Evolutionary conservation across 495 filamentous ascomycete species (phyloP).

Genomic region (Rostrohypoxylon terebratum): DNA sequence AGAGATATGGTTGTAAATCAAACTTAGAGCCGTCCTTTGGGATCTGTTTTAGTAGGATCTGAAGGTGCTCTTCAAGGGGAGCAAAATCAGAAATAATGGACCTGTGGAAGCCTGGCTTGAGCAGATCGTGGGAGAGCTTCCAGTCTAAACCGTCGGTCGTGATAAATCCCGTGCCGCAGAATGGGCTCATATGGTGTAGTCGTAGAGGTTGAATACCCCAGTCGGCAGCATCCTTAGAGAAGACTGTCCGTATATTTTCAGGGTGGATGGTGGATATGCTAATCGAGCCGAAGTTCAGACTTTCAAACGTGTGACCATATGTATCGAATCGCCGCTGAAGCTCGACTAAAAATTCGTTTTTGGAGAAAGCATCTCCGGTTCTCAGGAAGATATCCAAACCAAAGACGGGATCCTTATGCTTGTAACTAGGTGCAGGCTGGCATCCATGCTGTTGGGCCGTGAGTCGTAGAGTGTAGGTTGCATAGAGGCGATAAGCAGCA

Average conservation of each 20-base stretch:
- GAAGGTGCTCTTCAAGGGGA: constrained; percentile 50
- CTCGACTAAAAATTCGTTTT: constrained; percentile 38
- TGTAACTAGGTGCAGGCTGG: constrained; percentile 42
- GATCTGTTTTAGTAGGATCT: constrained; percentile 55
- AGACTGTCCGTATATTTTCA: constrained; percentile 39
- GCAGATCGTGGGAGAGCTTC: constrained; percentile 54
- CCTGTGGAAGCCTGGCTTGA: constrained; percentile 56
- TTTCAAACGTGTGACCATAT: constrained; percentile 42
- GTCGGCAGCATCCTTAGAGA: constrained; percentile 39
- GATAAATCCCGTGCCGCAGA: constrained; percentile 59
- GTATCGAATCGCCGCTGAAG: constrained; percentile 42
- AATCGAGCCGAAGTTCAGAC: constrained; percentile 36
- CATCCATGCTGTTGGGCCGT: constrained; percentile 46
- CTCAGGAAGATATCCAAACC: constrained; percentile 48
- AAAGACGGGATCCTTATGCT: constrained; percentile 50
- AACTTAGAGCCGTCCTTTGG: constrained; percentile 53
- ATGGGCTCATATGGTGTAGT: constrained; percentile 34
- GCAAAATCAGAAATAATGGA: constrained; percentile 49
- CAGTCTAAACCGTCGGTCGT: constrained; percentile 55
- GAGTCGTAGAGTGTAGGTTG: constrained; percentile 34
- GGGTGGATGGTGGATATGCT: constrained; percentile 35
- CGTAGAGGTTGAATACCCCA: constrained; percentile 41
- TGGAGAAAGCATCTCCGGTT: constrained; percentile 41
- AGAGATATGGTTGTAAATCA: constrained; percentile 68
- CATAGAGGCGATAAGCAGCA: constrained; percentile 38